Evolutionary conservation across 1,284 basidiomycete genomes (phyloP).

Genomic region (Melampsora americana): DNA sequence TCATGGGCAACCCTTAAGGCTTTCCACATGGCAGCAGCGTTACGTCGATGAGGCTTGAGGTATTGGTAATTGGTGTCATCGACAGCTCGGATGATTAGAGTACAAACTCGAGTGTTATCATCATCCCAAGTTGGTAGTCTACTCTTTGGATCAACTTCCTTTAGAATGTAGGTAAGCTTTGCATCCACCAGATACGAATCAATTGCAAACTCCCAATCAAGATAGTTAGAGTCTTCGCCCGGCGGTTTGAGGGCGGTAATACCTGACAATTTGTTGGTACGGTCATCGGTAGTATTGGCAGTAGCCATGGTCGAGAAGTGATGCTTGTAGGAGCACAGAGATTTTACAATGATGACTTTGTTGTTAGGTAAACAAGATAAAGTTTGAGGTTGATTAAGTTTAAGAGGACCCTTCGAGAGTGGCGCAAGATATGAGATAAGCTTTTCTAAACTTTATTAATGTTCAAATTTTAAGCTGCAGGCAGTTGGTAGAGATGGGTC

Average conservation of each 20-base stretch:
- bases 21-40: too few relatives aligned
- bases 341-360: too few relatives aligned
- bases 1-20: too few relatives aligned
- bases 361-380: too few relatives aligned
- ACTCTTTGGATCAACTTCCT: background rate
- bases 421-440: too few relatives aligned
- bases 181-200: too few relatives aligned
- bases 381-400: too few relatives aligned
- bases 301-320: background rate
- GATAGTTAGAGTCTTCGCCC: background rate
- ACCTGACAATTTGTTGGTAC: background rate
- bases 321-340: background rate
- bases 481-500: too few relatives aligned
- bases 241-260: background rate
- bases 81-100: slow-evolving; percentile 3
- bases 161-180: background rate
- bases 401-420: too few relatives aligned
- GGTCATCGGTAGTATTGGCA: background rate
- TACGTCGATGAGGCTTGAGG: too few relatives aligned
- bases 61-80: background rate
- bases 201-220: slow-evolving; percentile 18
- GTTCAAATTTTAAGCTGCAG: too few relatives aligned
- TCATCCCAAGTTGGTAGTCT: background rate
- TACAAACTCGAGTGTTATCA: background rate
- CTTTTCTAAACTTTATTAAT: too few relatives aligned